phyloP scores from a whole-genome alignment of 148 eudicot genomes.

The Pharnaceum exiguum region DNA sequence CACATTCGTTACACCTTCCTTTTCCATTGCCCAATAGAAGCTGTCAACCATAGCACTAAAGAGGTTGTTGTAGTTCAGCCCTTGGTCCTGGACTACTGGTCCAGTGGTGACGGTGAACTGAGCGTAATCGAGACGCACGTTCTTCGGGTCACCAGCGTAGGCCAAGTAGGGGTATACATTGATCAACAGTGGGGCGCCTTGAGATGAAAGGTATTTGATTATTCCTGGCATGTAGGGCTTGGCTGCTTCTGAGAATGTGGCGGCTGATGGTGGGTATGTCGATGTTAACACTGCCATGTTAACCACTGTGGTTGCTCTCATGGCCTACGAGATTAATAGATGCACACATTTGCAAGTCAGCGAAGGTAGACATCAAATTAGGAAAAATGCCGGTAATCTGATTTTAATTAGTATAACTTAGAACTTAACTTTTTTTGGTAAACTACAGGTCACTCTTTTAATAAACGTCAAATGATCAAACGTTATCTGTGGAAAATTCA shows the following conservation, averaged over 20 bases:
- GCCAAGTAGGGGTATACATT: conserved; percentile 57
- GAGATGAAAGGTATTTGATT: conserved; percentile 9
- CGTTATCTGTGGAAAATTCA: background rate
- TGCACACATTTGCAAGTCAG: too few relatives aligned
- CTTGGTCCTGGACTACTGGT: conserved; percentile 21
- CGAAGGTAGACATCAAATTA: too few relatives aligned
- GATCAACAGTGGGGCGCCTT: conserved; percentile 26
- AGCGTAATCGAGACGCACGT: conserved; percentile 38
- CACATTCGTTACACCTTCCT: conserved; percentile 16
- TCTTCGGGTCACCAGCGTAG: conserved; percentile 16
- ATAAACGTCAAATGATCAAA: too few relatives aligned
- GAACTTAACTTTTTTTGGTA: too few relatives aligned
- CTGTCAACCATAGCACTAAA: conserved; percentile 46
- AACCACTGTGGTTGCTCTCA: conserved; percentile 33
- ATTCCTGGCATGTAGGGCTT: conserved; percentile 4
- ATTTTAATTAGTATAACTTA: too few relatives aligned
- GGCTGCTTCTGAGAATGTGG: conserved; percentile 20
- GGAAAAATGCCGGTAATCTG: too few relatives aligned
- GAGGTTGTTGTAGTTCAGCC: conserved; percentile 31
- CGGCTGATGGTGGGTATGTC: conserved; percentile 42
- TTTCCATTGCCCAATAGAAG: conserved; percentile 31
- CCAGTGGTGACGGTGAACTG: conserved; percentile 14
- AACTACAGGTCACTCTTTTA: too few relatives aligned
- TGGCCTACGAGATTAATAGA: too few relatives aligned
- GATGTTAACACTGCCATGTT: conserved; percentile 2